These are phyloP conservation scores for Candida michaelii DNA, from an alignment of 805 yeast genomes.

Conservation along the genomic window DNA sequence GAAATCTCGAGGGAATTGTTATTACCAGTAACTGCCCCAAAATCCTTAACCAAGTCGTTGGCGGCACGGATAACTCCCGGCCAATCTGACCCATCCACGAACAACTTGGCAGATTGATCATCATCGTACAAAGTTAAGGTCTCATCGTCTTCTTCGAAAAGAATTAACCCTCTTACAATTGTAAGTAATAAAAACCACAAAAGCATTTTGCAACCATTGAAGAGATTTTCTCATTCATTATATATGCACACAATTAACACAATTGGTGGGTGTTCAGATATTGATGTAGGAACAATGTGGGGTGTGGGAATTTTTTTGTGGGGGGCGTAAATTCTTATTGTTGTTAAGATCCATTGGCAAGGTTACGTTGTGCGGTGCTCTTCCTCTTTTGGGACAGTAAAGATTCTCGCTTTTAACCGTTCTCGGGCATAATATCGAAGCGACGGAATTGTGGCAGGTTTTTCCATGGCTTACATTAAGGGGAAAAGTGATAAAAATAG, in stretches of 20 bases:
- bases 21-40: constrained; percentile 15
- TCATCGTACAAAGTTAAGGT: constrained; percentile 2
- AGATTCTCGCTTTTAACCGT: too few relatives aligned
- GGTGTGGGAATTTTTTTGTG: too few relatives aligned
- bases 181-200: constrained; percentile 1
- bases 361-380: too few relatives aligned
- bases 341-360: too few relatives aligned
- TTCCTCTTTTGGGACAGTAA: too few relatives aligned
- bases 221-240: too few relatives aligned
- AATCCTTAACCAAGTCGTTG: constrained; percentile 15
- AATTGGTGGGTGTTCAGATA: neutral
- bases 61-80: constrained; percentile 19
- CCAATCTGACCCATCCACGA: constrained; percentile 16
- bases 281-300: too few relatives aligned
- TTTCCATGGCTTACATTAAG: too few relatives aligned
- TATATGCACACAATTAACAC: neutral
- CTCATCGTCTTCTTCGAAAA: constrained; percentile 8
- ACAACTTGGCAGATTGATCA: neutral
- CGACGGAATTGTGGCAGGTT: too few relatives aligned
- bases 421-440: too few relatives aligned
- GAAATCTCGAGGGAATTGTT: constrained; percentile 7
- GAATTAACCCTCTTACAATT: constrained; percentile 8
- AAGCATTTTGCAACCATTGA: constrained; percentile 1
- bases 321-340: too few relatives aligned
- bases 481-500: too few relatives aligned